These are phyloP conservation scores for Agrostemma githago DNA, from an alignment of 148 eudicot species.

Conservation along the genomic window DNA sequence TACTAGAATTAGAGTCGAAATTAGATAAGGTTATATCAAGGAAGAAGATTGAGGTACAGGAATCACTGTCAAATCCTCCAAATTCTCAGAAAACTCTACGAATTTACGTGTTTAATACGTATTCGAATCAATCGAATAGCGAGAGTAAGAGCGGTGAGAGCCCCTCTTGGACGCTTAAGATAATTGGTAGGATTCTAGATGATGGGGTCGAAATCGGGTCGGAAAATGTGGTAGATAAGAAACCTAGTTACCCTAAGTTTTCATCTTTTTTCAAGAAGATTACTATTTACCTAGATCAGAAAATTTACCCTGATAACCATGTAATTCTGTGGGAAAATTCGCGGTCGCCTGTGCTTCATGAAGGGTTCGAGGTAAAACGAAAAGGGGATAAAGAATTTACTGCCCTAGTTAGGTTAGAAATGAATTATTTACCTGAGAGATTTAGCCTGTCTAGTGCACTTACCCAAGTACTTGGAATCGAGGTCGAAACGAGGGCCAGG, in stretches of 20 bases:
- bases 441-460: constrained; percentile 65
- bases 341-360: constrained; percentile 64
- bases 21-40: constrained; percentile 68
- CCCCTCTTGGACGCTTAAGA: constrained; percentile 81
- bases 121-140: constrained; percentile 44
- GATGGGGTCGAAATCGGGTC: constrained; percentile 39
- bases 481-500: constrained; percentile 77
- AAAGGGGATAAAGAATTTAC: constrained; percentile 91
- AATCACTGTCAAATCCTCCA: constrained; percentile 51
- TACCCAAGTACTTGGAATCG: constrained; percentile 70
- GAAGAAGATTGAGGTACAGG: constrained; percentile 71
- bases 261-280: constrained; percentile 82
- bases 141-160: constrained; percentile 48
- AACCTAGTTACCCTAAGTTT: constrained; percentile 52
- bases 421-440: constrained; percentile 81
- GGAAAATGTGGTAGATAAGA: constrained; percentile 22
- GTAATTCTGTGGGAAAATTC: constrained; percentile 81
- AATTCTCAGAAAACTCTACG: constrained; percentile 65
- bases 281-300: constrained; percentile 78
- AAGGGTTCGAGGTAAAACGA: constrained; percentile 91
- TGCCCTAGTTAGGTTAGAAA: constrained; percentile 75
- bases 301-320: constrained; percentile 73
- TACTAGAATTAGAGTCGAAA: constrained; percentile 69
- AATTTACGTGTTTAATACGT: constrained; percentile 76
- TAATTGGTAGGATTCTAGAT: constrained; percentile 74